phyloP scores from a whole-genome alignment of 2,329 filamentous ascomycete genomes.

The Geosmithia flava region DNA sequence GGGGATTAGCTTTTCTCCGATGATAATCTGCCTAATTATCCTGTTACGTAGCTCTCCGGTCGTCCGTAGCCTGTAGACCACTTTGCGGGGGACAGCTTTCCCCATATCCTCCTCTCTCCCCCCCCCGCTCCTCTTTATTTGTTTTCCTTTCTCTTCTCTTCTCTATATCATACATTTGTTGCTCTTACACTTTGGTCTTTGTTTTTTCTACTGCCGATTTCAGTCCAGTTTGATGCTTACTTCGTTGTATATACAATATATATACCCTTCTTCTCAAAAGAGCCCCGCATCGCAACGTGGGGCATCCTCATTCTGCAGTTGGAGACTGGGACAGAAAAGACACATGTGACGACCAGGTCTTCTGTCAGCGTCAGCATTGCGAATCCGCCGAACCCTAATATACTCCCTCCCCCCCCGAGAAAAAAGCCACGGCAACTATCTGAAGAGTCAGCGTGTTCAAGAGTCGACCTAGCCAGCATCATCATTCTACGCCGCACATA shows the following conservation, averaged over 20 bases:
- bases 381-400: neutral
- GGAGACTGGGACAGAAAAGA: neutral
- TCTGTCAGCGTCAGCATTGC: neutral
- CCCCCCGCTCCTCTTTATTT: neutral
- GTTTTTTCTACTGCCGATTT: too few relatives aligned
- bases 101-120: neutral
- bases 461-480: too few relatives aligned
- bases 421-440: neutral
- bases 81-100: neutral
- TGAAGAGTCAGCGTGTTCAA: neutral
- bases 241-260: too few relatives aligned
- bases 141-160: neutral
- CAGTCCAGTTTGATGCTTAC: too few relatives aligned
- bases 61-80: neutral
- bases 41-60: neutral
- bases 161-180: neutral
- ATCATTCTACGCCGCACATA: neutral
- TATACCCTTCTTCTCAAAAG: neutral
- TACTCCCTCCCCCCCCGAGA: neutral
- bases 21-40: neutral
- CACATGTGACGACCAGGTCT: neutral
- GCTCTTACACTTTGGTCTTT: neutral
- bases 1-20: neutral
- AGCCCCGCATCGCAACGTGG: neutral
- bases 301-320: neutral